A percentile compares a stretch with the other conserved stretches of the same genome.
Evolutionary conservation across 2,329 filamentous ascomycete species (phyloP).

Genomic region (Stagonosporopsis chrysanthemi): DNA sequence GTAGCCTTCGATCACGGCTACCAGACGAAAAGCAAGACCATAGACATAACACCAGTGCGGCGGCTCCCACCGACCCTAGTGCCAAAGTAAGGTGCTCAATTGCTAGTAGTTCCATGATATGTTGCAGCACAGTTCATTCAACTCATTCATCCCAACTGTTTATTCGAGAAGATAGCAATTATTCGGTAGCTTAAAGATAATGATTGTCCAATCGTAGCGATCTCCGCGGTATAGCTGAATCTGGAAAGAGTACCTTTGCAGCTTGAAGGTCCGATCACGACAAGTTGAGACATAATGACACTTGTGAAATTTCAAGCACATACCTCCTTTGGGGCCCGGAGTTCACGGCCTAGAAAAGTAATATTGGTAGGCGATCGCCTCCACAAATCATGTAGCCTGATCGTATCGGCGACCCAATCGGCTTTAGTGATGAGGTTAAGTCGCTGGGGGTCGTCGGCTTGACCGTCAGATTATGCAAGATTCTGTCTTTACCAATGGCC

Average conservation of each 20-base stretch:
- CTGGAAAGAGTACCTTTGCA: neutral
- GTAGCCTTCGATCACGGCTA: constrained; percentile 8
- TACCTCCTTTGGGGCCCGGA: constrained; percentile 13
- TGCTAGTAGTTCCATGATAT: neutral
- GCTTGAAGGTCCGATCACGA: neutral
- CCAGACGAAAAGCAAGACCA: constrained; percentile 9
- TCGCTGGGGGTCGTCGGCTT: neutral
- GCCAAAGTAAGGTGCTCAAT: neutral
- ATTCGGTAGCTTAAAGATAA: neutral
- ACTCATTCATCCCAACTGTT: neutral
- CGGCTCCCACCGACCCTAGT: neutral
- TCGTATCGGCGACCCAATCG: neutral
- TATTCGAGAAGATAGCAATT: neutral
- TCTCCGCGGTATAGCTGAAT: neutral
- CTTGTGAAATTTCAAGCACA: neutral
- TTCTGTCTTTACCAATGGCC: neutral
- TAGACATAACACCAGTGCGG: constrained; percentile 5
- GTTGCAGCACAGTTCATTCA: neutral
- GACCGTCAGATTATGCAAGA: neutral
- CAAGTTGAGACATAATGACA: constrained; percentile 1
- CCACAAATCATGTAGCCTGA: neutral
- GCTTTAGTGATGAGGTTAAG: neutral
- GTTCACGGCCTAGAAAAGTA: constrained; percentile 1
- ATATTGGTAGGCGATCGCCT: neutral
- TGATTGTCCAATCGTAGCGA: neutral